A percentile compares a stretch with the other conserved stretches of the same genome.
Evolutionary conservation across 257 asterid genomes (phyloP).

Genomic region (Rehmannia glutinosa): DNA sequence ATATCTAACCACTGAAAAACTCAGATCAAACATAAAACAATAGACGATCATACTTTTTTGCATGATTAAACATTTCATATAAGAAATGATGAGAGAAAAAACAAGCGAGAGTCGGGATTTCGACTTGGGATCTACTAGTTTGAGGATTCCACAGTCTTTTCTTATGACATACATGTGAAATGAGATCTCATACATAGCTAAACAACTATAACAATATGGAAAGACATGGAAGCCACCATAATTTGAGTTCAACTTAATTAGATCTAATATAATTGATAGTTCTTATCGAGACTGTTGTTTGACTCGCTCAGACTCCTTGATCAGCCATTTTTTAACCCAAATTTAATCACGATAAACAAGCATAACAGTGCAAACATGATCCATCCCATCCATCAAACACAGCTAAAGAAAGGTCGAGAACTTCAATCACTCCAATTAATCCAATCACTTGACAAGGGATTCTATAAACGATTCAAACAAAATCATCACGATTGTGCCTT

Average conservation of each 20-base stretch:
- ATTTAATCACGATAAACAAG: constrained; percentile 6
- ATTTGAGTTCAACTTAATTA: background rate
- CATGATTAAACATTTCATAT: background rate
- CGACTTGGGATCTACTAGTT: background rate
- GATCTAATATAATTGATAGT: background rate
- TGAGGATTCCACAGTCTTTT: background rate
- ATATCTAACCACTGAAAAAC: constrained; percentile 2
- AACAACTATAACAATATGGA: background rate
- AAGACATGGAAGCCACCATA: background rate
- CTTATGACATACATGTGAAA: background rate
- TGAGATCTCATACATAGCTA: background rate
- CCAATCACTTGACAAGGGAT: background rate
- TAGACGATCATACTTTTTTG: background rate
- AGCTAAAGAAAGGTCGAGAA: background rate
- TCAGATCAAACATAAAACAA: background rate
- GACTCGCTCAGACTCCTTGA: background rate
- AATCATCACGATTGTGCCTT: constrained; percentile 6
- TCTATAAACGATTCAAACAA: background rate
- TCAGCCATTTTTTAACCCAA: background rate
- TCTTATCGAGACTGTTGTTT: background rate
- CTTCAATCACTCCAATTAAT: background rate
- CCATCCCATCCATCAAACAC: too few species aligned
- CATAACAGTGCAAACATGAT: background rate
- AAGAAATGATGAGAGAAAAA: background rate
- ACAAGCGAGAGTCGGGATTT: too few species aligned